Conservation (phyloP, 345 rosid genomes). For the Eucalyptus virginea region DNA sequence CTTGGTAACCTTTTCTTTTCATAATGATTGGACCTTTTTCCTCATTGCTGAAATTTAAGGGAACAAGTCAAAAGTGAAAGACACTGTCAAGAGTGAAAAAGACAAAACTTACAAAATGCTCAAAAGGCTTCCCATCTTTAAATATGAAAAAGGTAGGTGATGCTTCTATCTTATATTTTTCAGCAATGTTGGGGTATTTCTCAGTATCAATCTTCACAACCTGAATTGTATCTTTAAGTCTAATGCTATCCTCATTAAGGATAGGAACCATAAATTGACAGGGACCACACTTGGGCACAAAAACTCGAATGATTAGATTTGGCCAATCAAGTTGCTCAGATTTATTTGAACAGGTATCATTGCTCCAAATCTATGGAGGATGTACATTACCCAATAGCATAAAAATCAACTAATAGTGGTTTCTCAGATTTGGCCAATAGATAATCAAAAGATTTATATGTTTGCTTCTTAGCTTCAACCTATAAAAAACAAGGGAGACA, state of each 20-base stretch:
- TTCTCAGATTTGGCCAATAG: constrained; percentile 54
- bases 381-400: constrained; percentile 60
- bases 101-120: constrained; percentile 66
- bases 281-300: constrained; percentile 77
- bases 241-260: constrained; percentile 56
- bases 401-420: constrained; percentile 77
- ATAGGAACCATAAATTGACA: constrained; percentile 80
- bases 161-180: constrained; percentile 60
- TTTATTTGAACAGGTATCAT: background rate
- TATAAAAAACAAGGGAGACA: background rate
- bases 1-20: background rate
- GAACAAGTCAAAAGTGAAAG: background rate
- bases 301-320: background rate
- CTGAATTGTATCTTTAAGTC: constrained; percentile 47
- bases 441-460: constrained; percentile 58
- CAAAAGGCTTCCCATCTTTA: constrained; percentile 65
- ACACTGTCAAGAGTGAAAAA: background rate
- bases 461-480: constrained; percentile 59
- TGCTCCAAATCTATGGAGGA: background rate
- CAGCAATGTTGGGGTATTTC: constrained; percentile 71
- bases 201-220: constrained; percentile 85
- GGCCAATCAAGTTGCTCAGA: background rate
- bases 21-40: background rate
- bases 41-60: background rate
- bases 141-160: constrained; percentile 82